Conservation (phyloP, 768 basidiomycete species). For the Rhodotorula babjevae region DNA sequence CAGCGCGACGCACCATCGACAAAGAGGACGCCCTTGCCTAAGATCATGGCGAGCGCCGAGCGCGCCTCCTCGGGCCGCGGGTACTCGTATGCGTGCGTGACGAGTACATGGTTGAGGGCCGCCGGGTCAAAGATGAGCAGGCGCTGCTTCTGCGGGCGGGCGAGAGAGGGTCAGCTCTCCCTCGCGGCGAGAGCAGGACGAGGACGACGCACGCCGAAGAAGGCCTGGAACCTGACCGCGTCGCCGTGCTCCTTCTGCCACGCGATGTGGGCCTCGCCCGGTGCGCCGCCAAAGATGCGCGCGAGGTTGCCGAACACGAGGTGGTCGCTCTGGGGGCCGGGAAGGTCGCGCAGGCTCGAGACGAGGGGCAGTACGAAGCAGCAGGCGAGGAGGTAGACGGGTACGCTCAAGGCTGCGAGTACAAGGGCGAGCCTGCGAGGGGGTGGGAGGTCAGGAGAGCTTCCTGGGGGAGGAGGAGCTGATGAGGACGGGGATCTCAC, state of each 20-base stretch:
- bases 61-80: constrained; percentile 13
- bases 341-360: constrained; percentile 19
- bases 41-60: neutral
- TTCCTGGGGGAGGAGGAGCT: neutral
- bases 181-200: neutral
- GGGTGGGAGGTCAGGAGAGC: too few species aligned
- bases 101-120: constrained; percentile 29
- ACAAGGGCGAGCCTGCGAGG: neutral
- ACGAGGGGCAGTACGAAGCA: constrained; percentile 10
- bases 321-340: constrained; percentile 5
- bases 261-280: constrained; percentile 55
- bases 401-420: neutral
- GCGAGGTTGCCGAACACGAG: constrained; percentile 18
- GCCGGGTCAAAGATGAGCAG: constrained; percentile 27
- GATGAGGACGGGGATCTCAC: neutral
- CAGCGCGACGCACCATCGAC: constrained; percentile 14
- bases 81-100: constrained; percentile 10
- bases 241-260: constrained; percentile 59
- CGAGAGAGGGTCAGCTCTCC: too few species aligned
- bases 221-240: constrained; percentile 52
- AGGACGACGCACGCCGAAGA: constrained; percentile 43
- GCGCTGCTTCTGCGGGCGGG: neutral
- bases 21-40: constrained; percentile 26
- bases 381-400: neutral
- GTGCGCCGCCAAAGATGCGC: constrained; percentile 40